Percentiles rank a stretch among this genome's conserved stretches.
phyloP scores from a whole-genome alignment of 1,139 yeast species.

The Pichia sp. region DNA sequence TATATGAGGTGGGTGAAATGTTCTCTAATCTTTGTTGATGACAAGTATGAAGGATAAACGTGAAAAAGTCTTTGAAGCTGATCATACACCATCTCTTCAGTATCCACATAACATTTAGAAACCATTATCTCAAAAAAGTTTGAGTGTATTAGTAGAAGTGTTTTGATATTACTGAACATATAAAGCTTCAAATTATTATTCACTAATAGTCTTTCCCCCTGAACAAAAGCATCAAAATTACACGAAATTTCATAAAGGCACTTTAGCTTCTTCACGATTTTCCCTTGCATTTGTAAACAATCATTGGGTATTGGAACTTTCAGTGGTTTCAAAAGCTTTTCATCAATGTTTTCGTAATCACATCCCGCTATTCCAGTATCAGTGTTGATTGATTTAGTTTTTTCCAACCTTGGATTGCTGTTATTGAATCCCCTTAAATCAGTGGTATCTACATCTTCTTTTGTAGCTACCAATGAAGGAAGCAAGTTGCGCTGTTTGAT shows the following conservation, averaged over 20 bases:
- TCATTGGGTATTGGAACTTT: conserved; percentile 9
- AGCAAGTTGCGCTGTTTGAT: conserved; percentile 1
- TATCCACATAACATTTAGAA: conserved; percentile 3
- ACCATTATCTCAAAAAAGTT: conserved; percentile 15
- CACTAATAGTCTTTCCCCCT: conserved; percentile 14
- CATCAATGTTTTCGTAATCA: background rate
- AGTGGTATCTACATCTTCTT: background rate
- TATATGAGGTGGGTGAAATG: conserved; percentile 1
- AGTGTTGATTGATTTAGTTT: background rate
- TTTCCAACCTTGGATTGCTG: no score
- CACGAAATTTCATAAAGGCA: conserved; percentile 12
- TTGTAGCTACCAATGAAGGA: conserved; percentile 8
- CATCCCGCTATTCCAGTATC: background rate
- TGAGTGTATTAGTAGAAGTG: conserved; percentile 18
- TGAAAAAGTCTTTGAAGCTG: conserved; percentile 20
- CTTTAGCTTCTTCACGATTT: conserved; percentile 11
- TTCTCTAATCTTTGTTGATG: background rate
- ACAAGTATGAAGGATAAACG: conserved; percentile 22
- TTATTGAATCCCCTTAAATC: background rate
- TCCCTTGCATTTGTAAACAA: conserved; percentile 6
- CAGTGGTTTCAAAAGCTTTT: conserved; percentile 5
- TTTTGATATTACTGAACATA: conserved; percentile 24
- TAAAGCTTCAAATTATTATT: conserved; percentile 13
- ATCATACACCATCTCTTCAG: conserved; percentile 16
- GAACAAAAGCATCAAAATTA: conserved; percentile 14